Percentiles rank a stretch among this genome's conserved stretches.
These are phyloP conservation scores for Chalciporus pseudorubinellus DNA, from an alignment of 768 basidiomycete species.

Conservation along the genomic window DNA sequence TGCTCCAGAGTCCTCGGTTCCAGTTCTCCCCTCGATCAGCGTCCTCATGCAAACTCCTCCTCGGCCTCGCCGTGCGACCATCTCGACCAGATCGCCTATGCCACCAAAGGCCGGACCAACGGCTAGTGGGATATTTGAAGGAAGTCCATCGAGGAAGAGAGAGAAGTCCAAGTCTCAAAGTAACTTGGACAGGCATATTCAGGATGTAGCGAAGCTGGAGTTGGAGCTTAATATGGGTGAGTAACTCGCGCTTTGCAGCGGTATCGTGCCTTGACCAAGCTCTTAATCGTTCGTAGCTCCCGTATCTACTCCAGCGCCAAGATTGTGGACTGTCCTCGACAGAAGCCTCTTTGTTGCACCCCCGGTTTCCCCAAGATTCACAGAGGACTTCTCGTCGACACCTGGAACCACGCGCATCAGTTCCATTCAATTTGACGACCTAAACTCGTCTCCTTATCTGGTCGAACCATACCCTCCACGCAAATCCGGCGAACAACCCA, in stretches of 20 bases:
- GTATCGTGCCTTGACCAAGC: conserved; percentile 3
- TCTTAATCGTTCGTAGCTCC: conserved; percentile 26
- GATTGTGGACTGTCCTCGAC: conserved; percentile 68
- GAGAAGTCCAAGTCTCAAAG: conserved; percentile 68
- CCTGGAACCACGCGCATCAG: conserved; percentile 14
- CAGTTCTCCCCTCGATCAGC: conserved; percentile 18
- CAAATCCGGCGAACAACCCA: conserved; percentile 34
- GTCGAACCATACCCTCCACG: conserved; percentile 65
- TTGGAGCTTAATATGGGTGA: conserved; percentile 63
- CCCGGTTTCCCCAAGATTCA: conserved; percentile 36
- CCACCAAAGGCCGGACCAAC: conserved; percentile 25
- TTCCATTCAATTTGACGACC: conserved; percentile 37
- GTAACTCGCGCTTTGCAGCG: conserved; percentile 19
- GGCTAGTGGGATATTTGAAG: conserved; percentile 35
- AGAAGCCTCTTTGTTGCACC: conserved; percentile 65
- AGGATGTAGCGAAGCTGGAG: conserved; percentile 61
- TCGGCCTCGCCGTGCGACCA: conserved; percentile 54
- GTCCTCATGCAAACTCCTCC: conserved; percentile 34
- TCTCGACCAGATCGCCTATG: conserved; percentile 62
- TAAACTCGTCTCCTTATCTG: conserved; percentile 58
- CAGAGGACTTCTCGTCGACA: conserved; percentile 36
- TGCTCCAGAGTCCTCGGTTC: conserved; percentile 18
- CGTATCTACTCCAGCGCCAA: conserved; percentile 40
- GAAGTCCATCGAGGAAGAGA: conserved; percentile 60
- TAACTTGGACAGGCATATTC: conserved; percentile 64